Base-by-base conservation (phyloP, 1,284 basidiomycete genomes). In the Butyriboletus regius region DNA sequence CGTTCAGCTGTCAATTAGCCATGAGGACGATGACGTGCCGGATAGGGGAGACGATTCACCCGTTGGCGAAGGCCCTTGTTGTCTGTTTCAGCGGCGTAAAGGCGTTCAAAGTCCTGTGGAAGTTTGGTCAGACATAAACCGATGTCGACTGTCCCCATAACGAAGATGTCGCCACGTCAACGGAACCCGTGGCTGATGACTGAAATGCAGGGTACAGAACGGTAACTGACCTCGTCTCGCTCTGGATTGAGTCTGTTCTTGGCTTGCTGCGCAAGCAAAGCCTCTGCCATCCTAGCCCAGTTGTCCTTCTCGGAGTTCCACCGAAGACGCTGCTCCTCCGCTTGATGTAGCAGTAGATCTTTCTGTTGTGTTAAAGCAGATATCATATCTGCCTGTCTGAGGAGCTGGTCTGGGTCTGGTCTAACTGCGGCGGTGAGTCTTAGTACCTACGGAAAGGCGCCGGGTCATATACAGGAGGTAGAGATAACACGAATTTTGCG, bases 251-350 rank as follows among this genome's bases (percentile, higher is more conserved):
- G 59, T 29, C 55, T 53, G 20, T 68, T 70, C 44, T 69, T 74
- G 46, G 70, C 68, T 37, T 73, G 70, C 49, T 77, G 77, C 1
- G 68, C 62, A 48, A 83, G 70, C 36, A 87, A 69, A 7, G 81
- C 82, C 53, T 86, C 83, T 1, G 79, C 75, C 51, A 75, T 77
- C 47, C 83, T 71, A 13, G 73, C 74, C 77, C 81, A 86, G 5
- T 74, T 70, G 7, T 78, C 77, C 54, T 75, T 72, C 60, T 85
- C 83, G 1, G 77, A 74, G 32, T 75, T 67, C 79, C 80, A 83
- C 35, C 76, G 71, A 8, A 70, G 69, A n/a, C 72, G 72, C 46
- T 83, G 79, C 44, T 82, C 78, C 38, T 76, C 72, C 7, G 72
- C 67, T 44, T 78, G 74, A 17, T 64, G 64, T 2, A 79, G 53